Base-by-base conservation (phyloP, 1,284 basidiomycete genomes). In the Neonothopanus nambi region DNA sequence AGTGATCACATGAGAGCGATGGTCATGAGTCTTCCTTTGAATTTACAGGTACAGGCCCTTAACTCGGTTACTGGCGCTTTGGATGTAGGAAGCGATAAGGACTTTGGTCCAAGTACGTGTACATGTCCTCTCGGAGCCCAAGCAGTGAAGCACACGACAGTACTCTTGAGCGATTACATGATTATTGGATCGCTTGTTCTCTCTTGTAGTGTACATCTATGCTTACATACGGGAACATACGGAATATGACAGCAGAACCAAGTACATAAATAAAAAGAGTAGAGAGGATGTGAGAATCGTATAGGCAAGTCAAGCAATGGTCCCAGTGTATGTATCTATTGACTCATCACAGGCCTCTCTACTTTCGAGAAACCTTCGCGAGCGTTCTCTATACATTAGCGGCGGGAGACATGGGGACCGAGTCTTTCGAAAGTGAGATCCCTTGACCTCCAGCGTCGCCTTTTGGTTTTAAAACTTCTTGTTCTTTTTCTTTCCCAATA, bases 401-500 rank as follows among this genome's bases (percentile, higher is more conserved):
- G 5, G 52, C 30, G 20, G 51, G 51, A 47, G 52, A 13, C n/a
- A 36, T 39, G 23, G 52, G 52, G 11, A 54, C 38, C 15, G 40
- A 48, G 12, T 42, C 45, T 18, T 26, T 45, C 18, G 30, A n/a
- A 13, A 45, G 18, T 2, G 18, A 3, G 3, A 8, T 45, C 11
- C 52, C 52, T 8, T 24, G 20, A 4, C 46, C 52, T 35, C 52
- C 52, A 13, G 46, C 52, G 5, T 54, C 52, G 17, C 46, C 52
- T 24, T 54, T 54, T 9, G 52, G 45, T 48, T 48, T 54, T 28
- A 54, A 41, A 28, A 54, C 45, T 8, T 39, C 40, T 21, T 54
- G 52, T n/a, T 54, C 52, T 46, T 48, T 53, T 4, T 66, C 76
- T 58, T 74, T 77, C 45, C 72, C 70, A 12, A 67, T 56, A 20